Base-by-base conservation (phyloP, 108 stramenopile genomes). In the Epithemia pelagica region DNA sequence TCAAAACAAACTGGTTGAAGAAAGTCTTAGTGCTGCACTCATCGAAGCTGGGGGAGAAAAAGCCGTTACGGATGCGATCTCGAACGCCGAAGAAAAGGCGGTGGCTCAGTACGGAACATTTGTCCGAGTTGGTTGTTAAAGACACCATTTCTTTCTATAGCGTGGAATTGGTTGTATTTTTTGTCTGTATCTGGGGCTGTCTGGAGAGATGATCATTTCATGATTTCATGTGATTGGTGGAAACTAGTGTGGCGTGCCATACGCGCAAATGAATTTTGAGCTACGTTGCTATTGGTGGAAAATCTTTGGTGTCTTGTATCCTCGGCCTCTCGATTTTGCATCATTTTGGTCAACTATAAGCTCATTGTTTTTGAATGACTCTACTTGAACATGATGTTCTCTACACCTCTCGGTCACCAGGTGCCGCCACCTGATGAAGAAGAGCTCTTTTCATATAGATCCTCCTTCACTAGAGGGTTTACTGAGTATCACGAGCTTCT, bases 1-100 rank as follows among this genome's bases (percentile, higher is more conserved):
- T 0, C 83, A 84, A 51, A 67, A 74, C 26, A 78, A 84, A 64
- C 20, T 70, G 8, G 70, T 81, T 30, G 61, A 64, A 57, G 51
- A 30, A 8, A 67, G 68, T 37, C 32, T 84, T 21, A 54, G 67
- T n/a, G 71, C 69, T 2, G 80, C 77, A 26, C 72, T 84, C 22
- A 24, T 26, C 30, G 54, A 69, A 27, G 46, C 32, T 2, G 75
- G 62, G 19, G 83, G 83, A 22, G 27, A 61, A 28, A 64, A 69
- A 32, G 79, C 71, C 46, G 71, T 80, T 27, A 68, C 79, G 29
- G 59, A 68, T 61, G 80, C 77, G 0, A 60, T 79, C 7, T 57
- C 61, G 19, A 31, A 68, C 52, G 80, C 79, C 20, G 74, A 79
- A 62, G 66, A 74, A 63, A 77, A 68, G 2, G 74, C 76, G 5